These are phyloP conservation scores for Exophiala mesophila DNA, from an alignment of 2,329 filamentous ascomycete genomes.

Conservation along the genomic window DNA sequence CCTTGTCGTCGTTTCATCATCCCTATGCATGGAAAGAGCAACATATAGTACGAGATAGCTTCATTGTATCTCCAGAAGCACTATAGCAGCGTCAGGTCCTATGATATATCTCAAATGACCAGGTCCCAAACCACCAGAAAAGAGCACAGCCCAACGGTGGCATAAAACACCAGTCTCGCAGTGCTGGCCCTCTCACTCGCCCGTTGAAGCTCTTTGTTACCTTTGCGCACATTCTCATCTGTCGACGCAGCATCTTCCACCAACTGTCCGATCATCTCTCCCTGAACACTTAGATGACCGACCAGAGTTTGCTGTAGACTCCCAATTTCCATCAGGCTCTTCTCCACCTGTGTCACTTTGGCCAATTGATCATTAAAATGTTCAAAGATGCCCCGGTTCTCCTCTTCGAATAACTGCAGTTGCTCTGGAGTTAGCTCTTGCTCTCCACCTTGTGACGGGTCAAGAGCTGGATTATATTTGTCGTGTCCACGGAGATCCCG, in stretches of 20 bases:
- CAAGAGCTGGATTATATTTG: slow-evolving; percentile 24
- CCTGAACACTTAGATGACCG: slow-evolving; percentile 76
- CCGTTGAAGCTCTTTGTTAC: slow-evolving; percentile 86
- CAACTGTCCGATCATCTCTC: slow-evolving; percentile 82
- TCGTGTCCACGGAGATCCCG: slow-evolving; percentile 24
- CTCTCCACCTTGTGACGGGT: slow-evolving; percentile 30
- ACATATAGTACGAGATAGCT: too few relatives aligned
- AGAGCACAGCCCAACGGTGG: slow-evolving; percentile 68
- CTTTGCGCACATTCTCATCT: slow-evolving; percentile 77
- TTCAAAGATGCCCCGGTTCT: slow-evolving; percentile 87
- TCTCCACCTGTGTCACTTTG: slow-evolving; percentile 90
- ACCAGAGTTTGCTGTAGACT: slow-evolving; percentile 87
- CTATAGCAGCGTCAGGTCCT: too few relatives aligned
- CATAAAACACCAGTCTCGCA: slow-evolving; percentile 74
- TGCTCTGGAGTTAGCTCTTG: slow-evolving; percentile 72
- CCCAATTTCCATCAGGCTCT: slow-evolving; percentile 85
- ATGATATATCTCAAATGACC: slow-evolving; percentile 44
- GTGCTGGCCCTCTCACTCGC: slow-evolving; percentile 68
- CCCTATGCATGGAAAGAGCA: too few relatives aligned
- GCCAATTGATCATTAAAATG: slow-evolving; percentile 92
- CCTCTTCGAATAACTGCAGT: slow-evolving; percentile 85
- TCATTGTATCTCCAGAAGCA: too few relatives aligned
- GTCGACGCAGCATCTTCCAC: slow-evolving; percentile 78
- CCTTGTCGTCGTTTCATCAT: too few relatives aligned
- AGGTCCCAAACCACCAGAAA: slow-evolving; percentile 76